A percentile compares a stretch with the other conserved stretches of the same genome.
Evolutionary conservation across 495 filamentous ascomycete genomes (phyloP).

Genomic region (Xylaria sp.): DNA sequence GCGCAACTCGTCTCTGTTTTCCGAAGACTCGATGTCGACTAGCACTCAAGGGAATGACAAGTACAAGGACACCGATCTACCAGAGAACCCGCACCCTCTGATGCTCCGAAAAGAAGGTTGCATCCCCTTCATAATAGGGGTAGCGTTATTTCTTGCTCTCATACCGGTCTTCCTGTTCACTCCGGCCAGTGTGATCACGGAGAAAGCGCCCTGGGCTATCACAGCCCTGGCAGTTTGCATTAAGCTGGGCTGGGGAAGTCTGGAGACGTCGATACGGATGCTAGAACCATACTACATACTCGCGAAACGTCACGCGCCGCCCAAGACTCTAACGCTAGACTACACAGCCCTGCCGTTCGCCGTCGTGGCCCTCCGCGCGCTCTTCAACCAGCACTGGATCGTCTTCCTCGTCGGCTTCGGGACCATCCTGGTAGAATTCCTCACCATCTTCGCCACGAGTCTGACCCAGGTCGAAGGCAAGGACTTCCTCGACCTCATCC

Average conservation of each 20-base stretch:
- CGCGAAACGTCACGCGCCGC: constrained; percentile 65
- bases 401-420: constrained; percentile 68
- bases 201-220: constrained; percentile 68
- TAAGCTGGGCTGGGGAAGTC: constrained; percentile 70
- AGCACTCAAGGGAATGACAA: constrained; percentile 44
- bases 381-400: constrained; percentile 68
- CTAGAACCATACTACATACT: constrained; percentile 78
- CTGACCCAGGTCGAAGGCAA: constrained; percentile 65
- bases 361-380: constrained; percentile 64
- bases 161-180: constrained; percentile 67
- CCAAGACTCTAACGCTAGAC: constrained; percentile 70
- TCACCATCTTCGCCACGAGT: constrained; percentile 71
- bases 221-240: constrained; percentile 68
- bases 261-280: constrained; percentile 76
- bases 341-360: constrained; percentile 75
- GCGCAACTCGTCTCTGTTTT: constrained; percentile 69
- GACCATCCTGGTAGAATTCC: constrained; percentile 67
- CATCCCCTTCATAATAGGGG: constrained; percentile 61
- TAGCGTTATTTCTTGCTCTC: constrained; percentile 58
- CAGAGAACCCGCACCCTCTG: constrained; percentile 70
- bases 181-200: constrained; percentile 58
- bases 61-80: constrained; percentile 49
- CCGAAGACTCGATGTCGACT: constrained; percentile 48
- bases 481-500: constrained; percentile 54
- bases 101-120: constrained; percentile 67